Conservation (phyloP, 129 eudicot species). For the Kitagawia praeruptora region DNA sequence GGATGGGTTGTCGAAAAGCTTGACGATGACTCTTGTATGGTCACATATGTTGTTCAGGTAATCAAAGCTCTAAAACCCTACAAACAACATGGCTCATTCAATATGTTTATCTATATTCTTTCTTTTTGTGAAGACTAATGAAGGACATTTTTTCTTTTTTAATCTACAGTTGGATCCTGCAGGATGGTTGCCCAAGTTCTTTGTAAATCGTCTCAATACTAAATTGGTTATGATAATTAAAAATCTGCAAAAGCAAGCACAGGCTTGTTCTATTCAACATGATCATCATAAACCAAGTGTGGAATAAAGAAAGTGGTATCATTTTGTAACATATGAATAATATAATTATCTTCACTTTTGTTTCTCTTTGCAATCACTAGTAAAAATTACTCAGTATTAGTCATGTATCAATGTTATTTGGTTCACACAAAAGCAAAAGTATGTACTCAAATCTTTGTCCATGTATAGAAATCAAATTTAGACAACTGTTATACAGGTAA, state of each 20-base stretch:
- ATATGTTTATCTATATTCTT: not conserved
- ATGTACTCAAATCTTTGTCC: no score
- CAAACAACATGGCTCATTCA: not conserved
- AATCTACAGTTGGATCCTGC: conserved; percentile 85
- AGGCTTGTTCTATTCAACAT: conserved; percentile 44
- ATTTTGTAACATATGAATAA: not conserved
- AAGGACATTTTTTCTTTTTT: not conserved
- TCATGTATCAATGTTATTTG: not conserved
- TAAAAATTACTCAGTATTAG: not conserved
- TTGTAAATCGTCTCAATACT: conserved; percentile 92
- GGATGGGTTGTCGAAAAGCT: conserved; percentile 99
- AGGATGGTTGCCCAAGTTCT: conserved; percentile 97
- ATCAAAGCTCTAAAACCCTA: not conserved
- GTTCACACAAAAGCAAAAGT: not conserved
- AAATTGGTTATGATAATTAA: conserved; percentile 95
- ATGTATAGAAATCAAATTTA: no score
- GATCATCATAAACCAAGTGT: conserved; percentile 11
- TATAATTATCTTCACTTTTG: not conserved
- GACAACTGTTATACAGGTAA: no score
- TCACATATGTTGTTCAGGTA: conserved; percentile 96
- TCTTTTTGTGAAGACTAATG: not conserved
- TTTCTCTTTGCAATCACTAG: not conserved
- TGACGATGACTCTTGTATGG: conserved; percentile 78
- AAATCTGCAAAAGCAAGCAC: conserved; percentile 79
- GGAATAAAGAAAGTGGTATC: conserved; percentile 7